Conservation (phyloP, 768 basidiomycete genomes). For the Boletus insuetus region DNA sequence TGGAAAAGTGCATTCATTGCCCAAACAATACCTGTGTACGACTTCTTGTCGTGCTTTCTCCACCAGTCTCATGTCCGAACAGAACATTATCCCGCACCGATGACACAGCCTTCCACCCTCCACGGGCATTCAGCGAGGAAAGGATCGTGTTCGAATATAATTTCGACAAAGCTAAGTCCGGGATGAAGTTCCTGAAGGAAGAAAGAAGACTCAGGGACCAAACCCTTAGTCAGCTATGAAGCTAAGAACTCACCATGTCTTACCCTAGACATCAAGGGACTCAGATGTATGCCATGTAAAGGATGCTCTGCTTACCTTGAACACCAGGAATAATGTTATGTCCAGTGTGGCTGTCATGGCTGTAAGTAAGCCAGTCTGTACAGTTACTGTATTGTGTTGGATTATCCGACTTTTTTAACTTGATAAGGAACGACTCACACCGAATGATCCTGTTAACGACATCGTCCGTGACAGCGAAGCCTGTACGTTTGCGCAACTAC, state of each 20-base stretch:
- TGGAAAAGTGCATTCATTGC: neutral
- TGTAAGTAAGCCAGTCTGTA: conserved; percentile 27
- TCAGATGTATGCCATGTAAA: neutral
- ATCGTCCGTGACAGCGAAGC: conserved; percentile 38
- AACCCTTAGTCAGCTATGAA: neutral
- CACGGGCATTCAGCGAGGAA: conserved; percentile 23
- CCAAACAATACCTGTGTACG: conserved; percentile 7
- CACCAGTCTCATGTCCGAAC: neutral
- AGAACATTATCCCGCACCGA: conserved; percentile 2
- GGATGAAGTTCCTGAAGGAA: conserved; percentile 15
- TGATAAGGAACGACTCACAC: conserved; percentile 18
- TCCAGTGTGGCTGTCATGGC: conserved; percentile 13
- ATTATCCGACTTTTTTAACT: neutral
- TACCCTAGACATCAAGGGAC: neutral
- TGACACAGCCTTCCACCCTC: conserved; percentile 16
- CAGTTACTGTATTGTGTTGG: conserved; percentile 16
- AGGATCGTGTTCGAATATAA: conserved; percentile 24
- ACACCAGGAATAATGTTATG: conserved; percentile 15
- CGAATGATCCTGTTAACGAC: conserved; percentile 41
- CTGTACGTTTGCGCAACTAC: conserved; percentile 41
- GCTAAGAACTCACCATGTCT: conserved; percentile 1
- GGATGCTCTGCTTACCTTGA: conserved; percentile 6
- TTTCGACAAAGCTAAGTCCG: conserved; percentile 27
- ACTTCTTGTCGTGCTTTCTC: neutral
- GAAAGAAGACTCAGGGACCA: neutral